Conservation (phyloP, 495 filamentous ascomycete genomes). For the Daldinia childiae region DNA sequence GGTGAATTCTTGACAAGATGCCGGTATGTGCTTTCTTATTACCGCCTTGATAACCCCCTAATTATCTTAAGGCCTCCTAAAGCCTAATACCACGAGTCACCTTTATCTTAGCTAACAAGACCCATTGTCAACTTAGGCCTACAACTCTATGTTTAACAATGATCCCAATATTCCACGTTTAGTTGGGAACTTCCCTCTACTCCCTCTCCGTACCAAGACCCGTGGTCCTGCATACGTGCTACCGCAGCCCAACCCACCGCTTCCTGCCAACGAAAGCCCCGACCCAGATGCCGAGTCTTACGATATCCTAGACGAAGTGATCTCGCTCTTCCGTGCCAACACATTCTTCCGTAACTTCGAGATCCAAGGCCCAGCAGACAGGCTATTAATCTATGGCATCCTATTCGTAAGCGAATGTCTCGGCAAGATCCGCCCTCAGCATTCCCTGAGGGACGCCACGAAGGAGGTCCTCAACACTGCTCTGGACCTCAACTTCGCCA, state of each 20-base stretch:
- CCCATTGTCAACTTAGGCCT: slow-evolving; percentile 67
- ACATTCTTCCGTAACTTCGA: slow-evolving; percentile 99
- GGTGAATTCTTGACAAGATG: slow-evolving; percentile 45
- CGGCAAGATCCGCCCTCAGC: slow-evolving; percentile 77
- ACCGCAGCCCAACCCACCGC: slow-evolving; percentile 63
- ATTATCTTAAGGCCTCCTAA: background rate
- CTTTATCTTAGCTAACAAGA: slow-evolving; percentile 20
- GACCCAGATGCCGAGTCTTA: slow-evolving; percentile 88
- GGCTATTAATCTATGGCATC: slow-evolving; percentile 95
- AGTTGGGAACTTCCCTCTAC: slow-evolving; percentile 90
- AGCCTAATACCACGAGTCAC: background rate
- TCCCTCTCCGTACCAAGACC: slow-evolving; percentile 90
- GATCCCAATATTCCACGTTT: slow-evolving; percentile 62
- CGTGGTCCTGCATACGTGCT: slow-evolving; percentile 92
- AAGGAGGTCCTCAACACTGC: slow-evolving; percentile 69
- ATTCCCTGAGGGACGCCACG: slow-evolving; percentile 60
- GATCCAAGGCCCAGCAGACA: slow-evolving; percentile 95
- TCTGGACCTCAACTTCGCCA: slow-evolving; percentile 86
- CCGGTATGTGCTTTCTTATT: slow-evolving; percentile 41
- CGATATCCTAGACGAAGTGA: slow-evolving; percentile 92
- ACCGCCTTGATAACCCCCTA: background rate
- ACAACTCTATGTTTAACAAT: slow-evolving; percentile 92
- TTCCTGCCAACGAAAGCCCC: slow-evolving; percentile 75
- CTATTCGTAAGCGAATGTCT: slow-evolving; percentile 91
- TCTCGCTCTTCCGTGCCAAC: slow-evolving; percentile 94